Evolutionary conservation across 2,329 filamentous ascomycete species (phyloP).

Genomic region (Coniochaeta sp.): DNA sequence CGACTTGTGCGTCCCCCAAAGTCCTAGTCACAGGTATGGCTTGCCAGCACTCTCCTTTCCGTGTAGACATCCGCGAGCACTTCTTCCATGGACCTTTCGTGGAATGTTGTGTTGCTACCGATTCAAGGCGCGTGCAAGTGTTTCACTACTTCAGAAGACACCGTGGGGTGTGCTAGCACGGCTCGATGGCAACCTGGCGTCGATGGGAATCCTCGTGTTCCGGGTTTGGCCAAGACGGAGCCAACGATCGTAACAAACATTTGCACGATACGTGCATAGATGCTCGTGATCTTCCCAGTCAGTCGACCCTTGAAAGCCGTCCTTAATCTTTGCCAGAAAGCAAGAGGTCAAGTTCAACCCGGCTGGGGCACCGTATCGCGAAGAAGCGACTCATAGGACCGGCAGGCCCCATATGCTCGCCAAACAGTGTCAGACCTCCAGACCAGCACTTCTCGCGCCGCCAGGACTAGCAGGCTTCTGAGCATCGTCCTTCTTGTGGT

Average conservation of each 20-base stretch:
- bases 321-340: too few species aligned
- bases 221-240: too few species aligned
- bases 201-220: too few species aligned
- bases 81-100: background rate
- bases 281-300: too few species aligned
- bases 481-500: background rate
- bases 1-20: background rate
- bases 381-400: background rate
- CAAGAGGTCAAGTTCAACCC: too few species aligned
- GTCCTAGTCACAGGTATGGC: background rate
- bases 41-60: background rate
- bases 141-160: background rate
- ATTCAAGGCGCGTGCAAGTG: background rate
- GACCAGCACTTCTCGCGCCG: background rate
- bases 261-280: too few species aligned
- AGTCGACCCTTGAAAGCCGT: too few species aligned
- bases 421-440: background rate
- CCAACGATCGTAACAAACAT: too few species aligned
- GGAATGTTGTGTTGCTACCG: background rate
- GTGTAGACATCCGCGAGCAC: background rate
- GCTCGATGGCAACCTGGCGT: background rate
- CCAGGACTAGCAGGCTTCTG: background rate
- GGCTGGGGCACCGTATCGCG: too few species aligned
- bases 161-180: background rate
- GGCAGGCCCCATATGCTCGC: background rate